Conservation (phyloP, 306 rosid species). For the Trichosanthes truncata region DNA sequence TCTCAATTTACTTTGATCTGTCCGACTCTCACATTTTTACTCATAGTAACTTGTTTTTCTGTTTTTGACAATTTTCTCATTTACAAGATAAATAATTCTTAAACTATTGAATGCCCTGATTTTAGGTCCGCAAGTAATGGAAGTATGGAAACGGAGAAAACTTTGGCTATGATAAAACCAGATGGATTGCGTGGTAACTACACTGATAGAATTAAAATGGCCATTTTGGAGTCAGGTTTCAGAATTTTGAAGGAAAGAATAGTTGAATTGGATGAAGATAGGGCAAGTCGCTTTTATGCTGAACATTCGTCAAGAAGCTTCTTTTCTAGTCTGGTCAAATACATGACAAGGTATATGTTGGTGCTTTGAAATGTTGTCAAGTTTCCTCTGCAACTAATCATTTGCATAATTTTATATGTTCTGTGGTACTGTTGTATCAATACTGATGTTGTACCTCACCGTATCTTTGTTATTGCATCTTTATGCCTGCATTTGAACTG, state of each 20-base stretch:
- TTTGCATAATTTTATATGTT: background rate
- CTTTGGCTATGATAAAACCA: slow-evolving; percentile 76
- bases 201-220: slow-evolving; percentile 46
- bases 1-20: background rate
- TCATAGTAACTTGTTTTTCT: background rate
- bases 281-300: slow-evolving; percentile 47
- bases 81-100: background rate
- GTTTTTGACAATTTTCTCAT: background rate
- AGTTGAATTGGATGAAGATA: slow-evolving; percentile 49
- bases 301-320: slow-evolving; percentile 68
- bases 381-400: background rate
- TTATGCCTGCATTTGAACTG: background rate
- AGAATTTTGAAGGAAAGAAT: slow-evolving; percentile 34
- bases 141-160: slow-evolving; percentile 28
- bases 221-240: slow-evolving; percentile 48
- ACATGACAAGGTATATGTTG: slow-evolving; percentile 68
- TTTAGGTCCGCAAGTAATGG: slow-evolving; percentile 37
- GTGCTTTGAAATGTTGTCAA: background rate
- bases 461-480: slow-evolving; percentile 4
- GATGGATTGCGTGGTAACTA: slow-evolving; percentile 65
- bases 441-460: background rate
- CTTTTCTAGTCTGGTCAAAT: slow-evolving; percentile 49
- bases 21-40: background rate
- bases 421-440: background rate
- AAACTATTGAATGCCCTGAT: background rate